Evolutionary conservation across 352 stramenopile species (phyloP).

Genomic region (Phytophthora cactorum): DNA sequence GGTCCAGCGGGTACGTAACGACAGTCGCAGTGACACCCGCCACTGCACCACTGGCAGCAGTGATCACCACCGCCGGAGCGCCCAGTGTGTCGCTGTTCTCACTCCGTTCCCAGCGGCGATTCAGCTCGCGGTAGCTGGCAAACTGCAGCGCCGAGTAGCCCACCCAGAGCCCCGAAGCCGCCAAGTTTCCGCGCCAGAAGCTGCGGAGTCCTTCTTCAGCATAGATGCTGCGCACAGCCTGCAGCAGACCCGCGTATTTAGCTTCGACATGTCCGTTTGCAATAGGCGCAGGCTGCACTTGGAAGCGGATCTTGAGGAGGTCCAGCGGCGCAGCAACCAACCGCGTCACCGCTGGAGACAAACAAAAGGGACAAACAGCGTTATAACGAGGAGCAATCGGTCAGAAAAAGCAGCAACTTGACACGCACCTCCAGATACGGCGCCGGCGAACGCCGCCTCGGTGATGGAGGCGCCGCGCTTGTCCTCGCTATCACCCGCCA

Average conservation of each 20-base stretch:
- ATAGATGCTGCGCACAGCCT: slow-evolving; percentile 75
- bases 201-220: slow-evolving; percentile 78
- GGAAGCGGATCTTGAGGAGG: slow-evolving; percentile 85
- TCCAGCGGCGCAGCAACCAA: slow-evolving; percentile 78
- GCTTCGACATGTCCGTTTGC: slow-evolving; percentile 14
- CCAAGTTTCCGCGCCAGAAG: slow-evolving; percentile 87
- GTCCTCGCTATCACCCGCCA: slow-evolving; percentile 11
- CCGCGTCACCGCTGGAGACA: slow-evolving; percentile 57
- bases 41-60: slow-evolving; percentile 85
- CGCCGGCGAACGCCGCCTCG: slow-evolving; percentile 65
- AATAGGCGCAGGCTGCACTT: slow-evolving; percentile 74
- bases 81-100: background rate
- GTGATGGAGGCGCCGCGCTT: slow-evolving; percentile 43
- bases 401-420: background rate
- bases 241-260: slow-evolving; percentile 64
- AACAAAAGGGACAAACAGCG: background rate
- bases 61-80: slow-evolving; percentile 33
- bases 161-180: slow-evolving; percentile 79
- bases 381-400: background rate
- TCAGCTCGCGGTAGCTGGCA: slow-evolving; percentile 63
- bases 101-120: slow-evolving; percentile 41
- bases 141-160: slow-evolving; percentile 87
- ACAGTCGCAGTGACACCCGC: slow-evolving; percentile 90
- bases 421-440: slow-evolving; percentile 60
- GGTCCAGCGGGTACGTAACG: slow-evolving; percentile 95